These are phyloP conservation scores for Sarcodon aspratus DNA, from an alignment of 768 basidiomycete species.

Conservation along the genomic window DNA sequence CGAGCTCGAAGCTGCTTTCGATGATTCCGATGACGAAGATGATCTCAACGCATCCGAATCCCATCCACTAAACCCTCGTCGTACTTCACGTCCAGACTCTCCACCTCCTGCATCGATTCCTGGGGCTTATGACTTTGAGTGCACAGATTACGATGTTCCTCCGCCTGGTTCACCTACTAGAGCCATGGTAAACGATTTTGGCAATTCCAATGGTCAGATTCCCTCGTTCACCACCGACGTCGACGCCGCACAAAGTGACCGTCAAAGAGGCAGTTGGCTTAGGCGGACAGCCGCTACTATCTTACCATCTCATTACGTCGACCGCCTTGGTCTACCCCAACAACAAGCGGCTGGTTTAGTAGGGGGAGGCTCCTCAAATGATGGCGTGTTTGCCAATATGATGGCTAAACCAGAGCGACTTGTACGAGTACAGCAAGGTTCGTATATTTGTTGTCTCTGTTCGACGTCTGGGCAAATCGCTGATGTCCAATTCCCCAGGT, in stretches of 20 bases:
- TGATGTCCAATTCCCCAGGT: conserved; percentile 25
- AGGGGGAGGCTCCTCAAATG: conserved; percentile 64
- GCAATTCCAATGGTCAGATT: conserved; percentile 66
- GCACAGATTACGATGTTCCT: conserved; percentile 58
- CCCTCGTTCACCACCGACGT: conserved; percentile 31
- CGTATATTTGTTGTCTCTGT: conserved; percentile 11
- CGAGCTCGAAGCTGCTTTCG: conserved; percentile 85
- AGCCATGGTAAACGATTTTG: conserved; percentile 59
- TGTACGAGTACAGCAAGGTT: conserved; percentile 49
- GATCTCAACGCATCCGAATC: conserved; percentile 37
- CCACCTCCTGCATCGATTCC: conserved; percentile 10
- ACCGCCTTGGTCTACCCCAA: conserved; percentile 29
- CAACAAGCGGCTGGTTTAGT: conserved; percentile 21
- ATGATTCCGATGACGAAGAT: conserved; percentile 63
- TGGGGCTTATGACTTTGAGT: conserved; percentile 68
- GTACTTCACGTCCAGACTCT: conserved; percentile 6
- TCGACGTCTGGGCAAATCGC: background rate
- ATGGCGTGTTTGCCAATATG: conserved; percentile 95
- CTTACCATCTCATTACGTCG: conserved; percentile 41
- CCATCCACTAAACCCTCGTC: conserved; percentile 11
- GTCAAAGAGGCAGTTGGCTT: conserved; percentile 27
- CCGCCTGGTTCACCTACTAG: conserved; percentile 54
- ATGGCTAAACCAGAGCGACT: conserved; percentile 73
- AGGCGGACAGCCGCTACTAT: conserved; percentile 40
- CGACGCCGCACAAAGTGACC: conserved; percentile 13